Evolutionary conservation across 2,329 filamentous ascomycete species (phyloP), one percentile per base, ranked within the genome.

Genomic region (Penicillium palitans): DNA sequence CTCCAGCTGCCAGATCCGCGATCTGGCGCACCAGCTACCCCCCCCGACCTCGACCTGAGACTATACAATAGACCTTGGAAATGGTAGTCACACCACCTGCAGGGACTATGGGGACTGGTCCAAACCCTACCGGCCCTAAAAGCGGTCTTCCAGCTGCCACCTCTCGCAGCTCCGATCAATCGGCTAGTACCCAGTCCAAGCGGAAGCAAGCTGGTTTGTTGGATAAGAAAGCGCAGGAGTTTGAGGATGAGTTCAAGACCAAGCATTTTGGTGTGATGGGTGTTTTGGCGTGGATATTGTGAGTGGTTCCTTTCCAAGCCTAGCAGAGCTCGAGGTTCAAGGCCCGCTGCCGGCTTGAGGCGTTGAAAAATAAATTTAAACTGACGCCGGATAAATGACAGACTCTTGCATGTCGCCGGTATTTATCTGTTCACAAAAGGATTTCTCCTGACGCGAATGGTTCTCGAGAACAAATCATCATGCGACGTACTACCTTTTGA

Each of bases 371-470:
- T 33, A 44, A 39, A n/a, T 24, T 9, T 21, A 24, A 33, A 29
- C 59, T 63, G 39, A 63, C 59, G 10, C 25, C 17, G 31, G 31
- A 47, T 40, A 27, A n/a, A 15, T 42, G 42, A 37, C 66, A 88
- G 86, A 62, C 69, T 83, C 64, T 83, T 97, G 41, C 95, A 99
- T 73, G 81, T 84, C 46, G 80, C 89, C 37, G 93, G 92, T 59
- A 88, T 98, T 68, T 90, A 90, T 72, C 89, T 97, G 72, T 99
- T 99, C 78, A 96, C 91, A 27, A 92, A 89, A 73, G 95, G 95
- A 39, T 99, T 99, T 76, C 85, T 99, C 62, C 84, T 99, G 64
- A 96, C 93, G 56, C 86, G 95, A 58, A 79, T 91, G 61, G 88
- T 93, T 52, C 82, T 95, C 58, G 87, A 91, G 62, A 85, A 91